A percentile compares a stretch with the other conserved stretches of the same genome.
Conservation (phyloP, 2,329 filamentous ascomycete species). For the Trichoderma citrinoviride region DNA sequence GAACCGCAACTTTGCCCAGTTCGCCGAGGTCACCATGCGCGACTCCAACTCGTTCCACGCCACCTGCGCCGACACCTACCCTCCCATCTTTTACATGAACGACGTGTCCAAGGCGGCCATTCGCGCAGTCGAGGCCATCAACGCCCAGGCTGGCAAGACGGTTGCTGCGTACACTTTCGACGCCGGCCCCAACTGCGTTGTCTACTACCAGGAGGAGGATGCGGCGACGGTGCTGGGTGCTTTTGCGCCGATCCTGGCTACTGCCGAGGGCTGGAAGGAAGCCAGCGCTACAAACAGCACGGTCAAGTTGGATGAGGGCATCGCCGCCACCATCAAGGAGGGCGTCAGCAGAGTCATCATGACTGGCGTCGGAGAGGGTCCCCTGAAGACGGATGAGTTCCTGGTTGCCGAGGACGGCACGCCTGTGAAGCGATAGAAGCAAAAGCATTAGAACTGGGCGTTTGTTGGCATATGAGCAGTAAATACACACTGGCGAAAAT, state of each 20-base stretch:
- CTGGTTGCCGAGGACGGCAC: conserved; percentile 68
- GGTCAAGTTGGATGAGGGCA: conserved; percentile 62
- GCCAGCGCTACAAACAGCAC: conserved; percentile 51
- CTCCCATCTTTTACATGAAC: conserved; percentile 98
- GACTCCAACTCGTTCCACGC: conserved; percentile 98
- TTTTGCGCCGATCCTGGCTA: conserved; percentile 65
- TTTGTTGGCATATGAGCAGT: conserved; percentile 4
- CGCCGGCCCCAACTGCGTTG: conserved; percentile 91
- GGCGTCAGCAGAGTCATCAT: conserved; percentile 88
- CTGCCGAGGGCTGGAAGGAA: conserved; percentile 70
- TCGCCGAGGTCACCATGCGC: conserved; percentile 90
- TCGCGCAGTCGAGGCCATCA: conserved; percentile 84
- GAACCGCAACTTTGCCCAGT: conserved; percentile 76
- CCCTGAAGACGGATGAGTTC: conserved; percentile 73
- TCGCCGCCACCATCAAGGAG: conserved; percentile 65
- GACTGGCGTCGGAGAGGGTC: conserved; percentile 88
- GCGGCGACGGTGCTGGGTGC: conserved; percentile 69
- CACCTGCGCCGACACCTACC: conserved; percentile 89
- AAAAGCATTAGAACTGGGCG: not conserved
- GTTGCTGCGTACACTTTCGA: conserved; percentile 97
- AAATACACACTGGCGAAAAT: not conserved
- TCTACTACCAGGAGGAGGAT: conserved; percentile 89
- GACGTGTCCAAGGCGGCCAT: conserved; percentile 87
- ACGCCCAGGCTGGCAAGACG: conserved; percentile 70
- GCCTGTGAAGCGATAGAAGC: conserved; percentile 36